These are phyloP conservation scores for Dendrostoma leiphaemia DNA, from an alignment of 2,329 filamentous ascomycete species.

Conservation along the genomic window DNA sequence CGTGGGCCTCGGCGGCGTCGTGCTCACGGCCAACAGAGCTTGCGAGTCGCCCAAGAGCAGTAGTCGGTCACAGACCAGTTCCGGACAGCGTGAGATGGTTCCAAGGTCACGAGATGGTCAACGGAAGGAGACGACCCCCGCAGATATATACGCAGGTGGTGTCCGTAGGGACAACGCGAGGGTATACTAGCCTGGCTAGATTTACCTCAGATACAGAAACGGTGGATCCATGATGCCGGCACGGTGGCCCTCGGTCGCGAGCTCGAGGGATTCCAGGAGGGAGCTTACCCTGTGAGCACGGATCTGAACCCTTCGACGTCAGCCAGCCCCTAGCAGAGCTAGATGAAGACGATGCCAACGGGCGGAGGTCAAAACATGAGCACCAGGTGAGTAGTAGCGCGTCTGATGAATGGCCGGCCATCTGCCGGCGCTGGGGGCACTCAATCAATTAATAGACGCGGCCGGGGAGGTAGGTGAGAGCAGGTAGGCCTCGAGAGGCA, in stretches of 20 bases:
- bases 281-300: conserved; percentile 13
- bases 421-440: too few species aligned
- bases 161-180: too few species aligned
- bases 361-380: background rate
- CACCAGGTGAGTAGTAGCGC: conserved; percentile 3
- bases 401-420: background rate
- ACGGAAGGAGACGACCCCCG: background rate
- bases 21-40: background rate
- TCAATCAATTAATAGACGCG: too few species aligned
- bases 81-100: background rate
- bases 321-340: conserved; percentile 14
- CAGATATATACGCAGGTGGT: background rate
- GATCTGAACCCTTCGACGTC: conserved; percentile 10
- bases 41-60: background rate
- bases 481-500: too few species aligned
- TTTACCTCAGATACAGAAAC: background rate
- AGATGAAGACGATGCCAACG: conserved; percentile 18
- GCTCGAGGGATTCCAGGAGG: background rate
- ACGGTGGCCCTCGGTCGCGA: background rate
- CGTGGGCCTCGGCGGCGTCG: background rate
- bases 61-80: background rate
- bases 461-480: too few species aligned
- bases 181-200: conserved; percentile 2
- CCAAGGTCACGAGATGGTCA: background rate
- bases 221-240: conserved; percentile 8